These are phyloP conservation scores for Trichoderma orchidacearum DNA, from an alignment of 495 filamentous ascomycete genomes.

Conservation along the genomic window DNA sequence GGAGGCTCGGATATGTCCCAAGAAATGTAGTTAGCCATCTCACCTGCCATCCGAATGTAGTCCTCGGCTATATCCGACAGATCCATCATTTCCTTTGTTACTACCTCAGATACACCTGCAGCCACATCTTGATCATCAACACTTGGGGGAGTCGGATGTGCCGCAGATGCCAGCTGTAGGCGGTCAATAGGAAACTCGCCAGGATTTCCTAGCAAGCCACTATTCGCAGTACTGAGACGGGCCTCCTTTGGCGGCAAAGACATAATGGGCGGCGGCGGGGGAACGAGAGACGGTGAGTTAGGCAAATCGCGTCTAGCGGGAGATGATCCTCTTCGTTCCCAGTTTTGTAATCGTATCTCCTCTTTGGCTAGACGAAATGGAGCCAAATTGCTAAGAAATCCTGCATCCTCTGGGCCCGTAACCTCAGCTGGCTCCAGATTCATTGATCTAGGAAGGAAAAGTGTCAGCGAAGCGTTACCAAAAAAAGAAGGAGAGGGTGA, in stretches of 20 bases:
- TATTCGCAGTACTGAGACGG: neutral
- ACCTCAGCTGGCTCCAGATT: neutral
- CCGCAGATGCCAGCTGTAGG: neutral
- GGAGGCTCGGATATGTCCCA: constrained; percentile 4
- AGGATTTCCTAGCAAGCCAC: neutral
- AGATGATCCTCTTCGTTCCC: neutral
- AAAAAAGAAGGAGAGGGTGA: too few species aligned
- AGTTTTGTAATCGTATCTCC: neutral
- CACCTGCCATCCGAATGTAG: constrained; percentile 3
- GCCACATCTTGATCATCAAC: neutral
- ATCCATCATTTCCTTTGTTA: neutral
- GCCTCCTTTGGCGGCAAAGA: neutral
- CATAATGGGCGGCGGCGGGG: neutral
- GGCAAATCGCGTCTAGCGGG: neutral
- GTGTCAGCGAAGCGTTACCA: neutral
- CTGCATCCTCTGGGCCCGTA: neutral
- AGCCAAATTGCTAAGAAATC: neutral
- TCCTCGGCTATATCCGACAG: neutral
- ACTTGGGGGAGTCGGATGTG: neutral
- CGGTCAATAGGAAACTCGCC: neutral
- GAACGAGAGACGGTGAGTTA: neutral
- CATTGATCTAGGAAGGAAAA: neutral
- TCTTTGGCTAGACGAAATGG: constrained; percentile 2
- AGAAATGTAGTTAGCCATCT: constrained; percentile 4
- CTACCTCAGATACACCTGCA: neutral